Percentiles rank a stretch among this genome's conserved stretches.
These are phyloP conservation scores for Rossbeevera mucosa DNA, from an alignment of 768 basidiomycete species.

Conservation along the genomic window DNA sequence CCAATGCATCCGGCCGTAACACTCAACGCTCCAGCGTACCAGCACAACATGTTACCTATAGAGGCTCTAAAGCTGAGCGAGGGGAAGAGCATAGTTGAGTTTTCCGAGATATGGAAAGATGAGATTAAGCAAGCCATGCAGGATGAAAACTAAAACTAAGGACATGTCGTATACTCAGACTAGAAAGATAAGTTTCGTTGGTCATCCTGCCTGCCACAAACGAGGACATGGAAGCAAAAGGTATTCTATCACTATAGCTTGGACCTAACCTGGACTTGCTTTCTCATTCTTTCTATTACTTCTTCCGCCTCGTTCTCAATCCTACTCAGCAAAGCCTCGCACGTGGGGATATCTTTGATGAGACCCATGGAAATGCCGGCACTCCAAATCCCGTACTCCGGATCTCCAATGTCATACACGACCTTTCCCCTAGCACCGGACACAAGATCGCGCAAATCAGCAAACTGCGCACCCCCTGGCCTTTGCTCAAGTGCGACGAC, in stretches of 20 bases:
- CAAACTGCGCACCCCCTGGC: constrained; percentile 83
- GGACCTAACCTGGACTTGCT: constrained; percentile 13
- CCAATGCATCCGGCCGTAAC: constrained; percentile 63
- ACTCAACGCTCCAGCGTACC: constrained; percentile 66
- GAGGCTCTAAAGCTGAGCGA: constrained; percentile 79
- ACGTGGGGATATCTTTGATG: constrained; percentile 82
- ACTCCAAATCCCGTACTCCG: constrained; percentile 84
- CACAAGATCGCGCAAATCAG: constrained; percentile 75
- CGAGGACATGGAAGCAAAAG: not conserved
- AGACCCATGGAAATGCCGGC: constrained; percentile 62
- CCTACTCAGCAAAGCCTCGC: constrained; percentile 59
- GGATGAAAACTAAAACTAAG: constrained; percentile 10
- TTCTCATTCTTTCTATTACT: constrained; percentile 48
- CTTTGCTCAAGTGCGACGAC: constrained; percentile 81
- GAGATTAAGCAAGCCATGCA: constrained; percentile 39
- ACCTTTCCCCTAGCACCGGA: constrained; percentile 62
- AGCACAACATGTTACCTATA: constrained; percentile 88
- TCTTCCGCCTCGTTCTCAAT: constrained; percentile 76
- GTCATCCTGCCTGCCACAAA: not conserved
- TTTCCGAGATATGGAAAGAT: constrained; percentile 62
- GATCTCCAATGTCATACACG: constrained; percentile 82
- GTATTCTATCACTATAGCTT: constrained; percentile 18
- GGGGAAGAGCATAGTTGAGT: constrained; percentile 68
- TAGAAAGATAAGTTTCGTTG: not conserved
- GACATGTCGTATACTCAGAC: not conserved